These are phyloP conservation scores for Diplodia sapinea DNA, from an alignment of 2,329 filamentous ascomycete species.

Conservation along the genomic window DNA sequence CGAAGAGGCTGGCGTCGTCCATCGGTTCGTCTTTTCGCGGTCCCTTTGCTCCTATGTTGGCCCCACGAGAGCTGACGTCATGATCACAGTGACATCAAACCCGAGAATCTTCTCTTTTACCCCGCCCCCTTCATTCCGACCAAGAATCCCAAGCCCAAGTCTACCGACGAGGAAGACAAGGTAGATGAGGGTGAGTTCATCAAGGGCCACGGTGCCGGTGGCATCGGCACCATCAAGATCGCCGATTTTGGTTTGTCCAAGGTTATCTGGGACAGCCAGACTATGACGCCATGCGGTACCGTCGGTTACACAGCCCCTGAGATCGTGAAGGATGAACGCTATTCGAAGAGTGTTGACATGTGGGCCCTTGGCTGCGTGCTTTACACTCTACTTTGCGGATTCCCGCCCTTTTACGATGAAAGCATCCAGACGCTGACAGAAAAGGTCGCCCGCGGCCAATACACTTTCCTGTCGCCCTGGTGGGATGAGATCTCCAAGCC, in stretches of 20 bases:
- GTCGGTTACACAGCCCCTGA: slow-evolving; percentile 98
- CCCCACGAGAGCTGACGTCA: slow-evolving; percentile 45
- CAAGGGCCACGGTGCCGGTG: slow-evolving; percentile 78
- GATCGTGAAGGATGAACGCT: slow-evolving; percentile 98
- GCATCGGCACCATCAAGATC: slow-evolving; percentile 95
- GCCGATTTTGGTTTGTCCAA: slow-evolving; percentile 98
- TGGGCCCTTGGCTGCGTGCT: slow-evolving; percentile 97
- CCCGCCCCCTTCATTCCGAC: slow-evolving; percentile 82
- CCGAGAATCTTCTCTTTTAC: slow-evolving; percentile 94
- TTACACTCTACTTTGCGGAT: slow-evolving; percentile 95
- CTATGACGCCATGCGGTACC: slow-evolving; percentile 98
- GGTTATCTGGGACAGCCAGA: slow-evolving; percentile 96
- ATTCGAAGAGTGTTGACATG: slow-evolving; percentile 99
- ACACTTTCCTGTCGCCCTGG: slow-evolving; percentile 97
- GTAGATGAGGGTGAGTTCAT: slow-evolving; percentile 95
- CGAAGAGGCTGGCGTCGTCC: slow-evolving; percentile 92
- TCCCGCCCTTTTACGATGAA: slow-evolving; percentile 98
- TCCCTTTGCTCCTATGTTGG: slow-evolving; percentile 12
- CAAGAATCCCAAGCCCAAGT: slow-evolving; percentile 77
- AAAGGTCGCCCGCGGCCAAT: slow-evolving; percentile 95
- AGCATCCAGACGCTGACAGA: slow-evolving; percentile 96
- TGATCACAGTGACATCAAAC: slow-evolving; percentile 84
- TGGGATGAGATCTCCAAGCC: slow-evolving; percentile 98
- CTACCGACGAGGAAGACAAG: slow-evolving; percentile 94
- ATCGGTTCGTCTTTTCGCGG: slow-evolving; percentile 71